A percentile compares a stretch with the other conserved stretches of the same genome.
phyloP scores from a whole-genome alignment of 306 rosid genomes.

The Glycine latifolia region DNA sequence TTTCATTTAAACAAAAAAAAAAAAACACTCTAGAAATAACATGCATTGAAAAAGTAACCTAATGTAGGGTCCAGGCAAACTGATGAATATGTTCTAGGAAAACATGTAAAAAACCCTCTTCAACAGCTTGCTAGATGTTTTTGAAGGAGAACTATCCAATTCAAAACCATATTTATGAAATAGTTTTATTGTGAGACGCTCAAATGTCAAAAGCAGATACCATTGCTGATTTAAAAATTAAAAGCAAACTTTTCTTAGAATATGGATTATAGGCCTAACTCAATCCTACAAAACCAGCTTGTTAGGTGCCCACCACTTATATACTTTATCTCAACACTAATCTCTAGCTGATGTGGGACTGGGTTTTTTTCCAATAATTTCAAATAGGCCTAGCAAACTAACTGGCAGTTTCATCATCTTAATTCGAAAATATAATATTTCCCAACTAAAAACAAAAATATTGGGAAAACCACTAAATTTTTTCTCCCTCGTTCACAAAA shows the following conservation, averaged over 20 bases:
- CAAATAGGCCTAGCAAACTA: background rate
- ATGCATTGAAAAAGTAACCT: background rate
- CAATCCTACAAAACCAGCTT: too few species aligned
- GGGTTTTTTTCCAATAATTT: too few species aligned
- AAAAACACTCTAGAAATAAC: background rate
- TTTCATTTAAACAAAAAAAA: background rate
- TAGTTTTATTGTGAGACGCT: conserved; percentile 18
- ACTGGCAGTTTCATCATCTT: background rate
- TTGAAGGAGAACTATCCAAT: background rate
- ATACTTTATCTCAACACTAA: too few species aligned
- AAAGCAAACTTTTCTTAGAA: background rate
- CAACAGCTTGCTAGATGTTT: background rate
- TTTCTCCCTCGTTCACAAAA: background rate
- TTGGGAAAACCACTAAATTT: background rate
- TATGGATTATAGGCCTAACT: too few species aligned
- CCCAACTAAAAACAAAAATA: conserved; percentile 1
- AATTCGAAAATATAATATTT: background rate
- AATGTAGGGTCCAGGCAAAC: background rate
- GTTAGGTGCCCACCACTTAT: too few species aligned
- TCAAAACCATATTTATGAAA: background rate
- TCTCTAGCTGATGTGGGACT: too few species aligned
- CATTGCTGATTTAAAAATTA: background rate
- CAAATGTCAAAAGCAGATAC: conserved; percentile 20
- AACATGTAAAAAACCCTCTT: conserved; percentile 1
- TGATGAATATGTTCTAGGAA: background rate